A percentile compares a stretch with the other conserved stretches of the same genome.
Conservation (phyloP, 129 eudicot species). For the Arctium minus region DNA sequence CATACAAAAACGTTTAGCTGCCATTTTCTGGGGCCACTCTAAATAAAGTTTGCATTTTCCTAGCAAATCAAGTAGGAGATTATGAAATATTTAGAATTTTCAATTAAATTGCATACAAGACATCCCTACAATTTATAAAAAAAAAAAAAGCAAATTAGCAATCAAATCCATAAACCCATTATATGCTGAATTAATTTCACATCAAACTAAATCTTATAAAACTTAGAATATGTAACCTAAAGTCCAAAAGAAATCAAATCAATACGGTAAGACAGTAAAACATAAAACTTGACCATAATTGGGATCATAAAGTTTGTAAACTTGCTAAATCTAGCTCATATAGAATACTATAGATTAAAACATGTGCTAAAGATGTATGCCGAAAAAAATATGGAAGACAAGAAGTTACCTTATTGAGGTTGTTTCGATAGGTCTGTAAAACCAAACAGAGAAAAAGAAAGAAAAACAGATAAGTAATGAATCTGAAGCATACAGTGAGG, state of each 20-base stretch:
- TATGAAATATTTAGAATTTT: too few relatives aligned
- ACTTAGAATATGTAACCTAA: not conserved
- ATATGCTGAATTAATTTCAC: not conserved
- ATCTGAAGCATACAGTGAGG: not conserved
- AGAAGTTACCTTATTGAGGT: constrained; percentile 77
- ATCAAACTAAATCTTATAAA: not conserved
- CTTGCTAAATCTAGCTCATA: not conserved
- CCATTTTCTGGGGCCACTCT: too few relatives aligned
- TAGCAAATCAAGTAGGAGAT: too few relatives aligned
- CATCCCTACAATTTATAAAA: too few relatives aligned
- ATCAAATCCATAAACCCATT: not conserved
- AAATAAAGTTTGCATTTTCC: too few relatives aligned
- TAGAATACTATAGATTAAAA: not conserved
- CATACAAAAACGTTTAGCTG: too few relatives aligned
- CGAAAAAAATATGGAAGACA: not conserved
- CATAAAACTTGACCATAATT: not conserved
- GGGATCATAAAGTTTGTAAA: not conserved
- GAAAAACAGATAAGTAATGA: constrained; percentile 1
- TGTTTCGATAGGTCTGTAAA: constrained; percentile 93
- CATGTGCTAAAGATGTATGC: not conserved
- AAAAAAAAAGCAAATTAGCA: not conserved
- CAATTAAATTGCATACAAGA: too few relatives aligned
- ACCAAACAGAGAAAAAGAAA: not conserved
- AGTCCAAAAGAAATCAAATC: not conserved
- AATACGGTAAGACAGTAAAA: not conserved